Evolutionary conservation across 306 rosid genomes (phyloP).

Genomic region (Vicia faba): DNA sequence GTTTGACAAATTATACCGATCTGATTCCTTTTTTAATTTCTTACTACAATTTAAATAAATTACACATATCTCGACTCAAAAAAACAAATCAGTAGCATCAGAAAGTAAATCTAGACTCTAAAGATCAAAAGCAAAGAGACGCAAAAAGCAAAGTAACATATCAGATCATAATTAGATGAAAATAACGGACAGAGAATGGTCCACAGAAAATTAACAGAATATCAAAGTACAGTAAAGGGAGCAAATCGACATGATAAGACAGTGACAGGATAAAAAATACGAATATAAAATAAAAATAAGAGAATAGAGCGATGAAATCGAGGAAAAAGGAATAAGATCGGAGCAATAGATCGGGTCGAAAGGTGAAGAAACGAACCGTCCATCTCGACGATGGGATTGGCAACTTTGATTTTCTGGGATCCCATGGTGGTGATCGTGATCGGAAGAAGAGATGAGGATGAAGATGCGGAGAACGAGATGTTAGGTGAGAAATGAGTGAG

Average conservation of each 20-base stretch:
- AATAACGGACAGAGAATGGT: conserved; percentile 17
- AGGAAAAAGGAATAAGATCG: neutral
- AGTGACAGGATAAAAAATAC: neutral
- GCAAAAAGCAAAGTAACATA: conserved; percentile 8
- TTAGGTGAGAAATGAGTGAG: conserved; percentile 35
- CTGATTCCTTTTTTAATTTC: no score
- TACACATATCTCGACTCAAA: neutral
- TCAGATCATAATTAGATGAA: neutral
- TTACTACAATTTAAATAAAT: no score
- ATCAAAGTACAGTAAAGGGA: neutral
- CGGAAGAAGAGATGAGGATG: neutral
- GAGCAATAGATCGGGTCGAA: conserved; percentile 14
- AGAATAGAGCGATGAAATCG: neutral
- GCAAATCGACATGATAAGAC: conserved; percentile 27
- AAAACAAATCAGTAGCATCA: neutral
- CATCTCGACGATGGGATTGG: conserved; percentile 99
- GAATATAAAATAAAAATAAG: neutral
- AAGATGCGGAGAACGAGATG: neutral
- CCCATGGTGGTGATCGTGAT: conserved; percentile 52
- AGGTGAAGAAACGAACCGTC: conserved; percentile 60
- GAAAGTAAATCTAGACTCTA: neutral
- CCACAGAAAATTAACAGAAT: conserved; percentile 34
- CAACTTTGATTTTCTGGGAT: conserved; percentile 85
- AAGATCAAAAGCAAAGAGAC: neutral
- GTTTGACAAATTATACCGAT: conserved; percentile 1